These are phyloP conservation scores for Aaosphaeria pasadenensis DNA, from an alignment of 2,329 filamentous ascomycete genomes.

Conservation along the genomic window DNA sequence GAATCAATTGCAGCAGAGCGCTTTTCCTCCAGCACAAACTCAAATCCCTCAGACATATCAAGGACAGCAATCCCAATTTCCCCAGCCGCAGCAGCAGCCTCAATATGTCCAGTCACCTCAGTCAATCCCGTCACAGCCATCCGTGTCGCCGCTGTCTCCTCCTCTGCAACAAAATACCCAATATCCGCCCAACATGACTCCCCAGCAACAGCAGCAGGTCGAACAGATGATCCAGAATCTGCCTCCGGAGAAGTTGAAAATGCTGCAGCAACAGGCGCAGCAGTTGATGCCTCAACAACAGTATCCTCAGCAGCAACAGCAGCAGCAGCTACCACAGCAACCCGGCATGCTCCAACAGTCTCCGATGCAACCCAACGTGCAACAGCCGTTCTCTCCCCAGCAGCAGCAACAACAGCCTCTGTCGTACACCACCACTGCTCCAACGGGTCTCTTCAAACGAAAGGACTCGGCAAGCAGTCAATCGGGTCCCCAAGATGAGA, in stretches of 20 bases:
- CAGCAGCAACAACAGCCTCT: slow-evolving; percentile 17
- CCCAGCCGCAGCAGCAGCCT: slow-evolving; percentile 3
- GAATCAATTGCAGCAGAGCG: slow-evolving; percentile 10
- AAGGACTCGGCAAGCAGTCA: slow-evolving; percentile 14
- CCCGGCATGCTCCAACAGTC: slow-evolving; percentile 1
- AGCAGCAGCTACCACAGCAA: slow-evolving; percentile 7
- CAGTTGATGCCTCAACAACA: slow-evolving; percentile 12
- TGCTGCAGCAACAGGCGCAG: slow-evolving; percentile 27
- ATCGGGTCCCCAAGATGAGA: slow-evolving; percentile 21
- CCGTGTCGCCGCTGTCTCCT: slow-evolving; percentile 6
- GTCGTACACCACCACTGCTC: slow-evolving; percentile 20
- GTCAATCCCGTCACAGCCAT: slow-evolving; percentile 7
- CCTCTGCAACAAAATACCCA: slow-evolving; percentile 14
- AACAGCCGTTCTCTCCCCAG: slow-evolving; percentile 12
- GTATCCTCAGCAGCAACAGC: slow-evolving; percentile 9
- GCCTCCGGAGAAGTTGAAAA: slow-evolving; percentile 29
- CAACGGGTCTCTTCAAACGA: slow-evolving; percentile 21
- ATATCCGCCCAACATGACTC: slow-evolving; percentile 19
- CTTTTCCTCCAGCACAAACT: slow-evolving; percentile 13
- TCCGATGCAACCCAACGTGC: slow-evolving; percentile 10
- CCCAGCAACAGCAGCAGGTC: slow-evolving; percentile 26
- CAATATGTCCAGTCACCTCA: slow-evolving; percentile 7
- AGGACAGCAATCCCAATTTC: slow-evolving; percentile 9
- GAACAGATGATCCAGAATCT: slow-evolving; percentile 27
- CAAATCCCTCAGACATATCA: slow-evolving; percentile 9